Conservation (phyloP, 2,329 filamentous ascomycete species). For the Talaromyces sp. region DNA sequence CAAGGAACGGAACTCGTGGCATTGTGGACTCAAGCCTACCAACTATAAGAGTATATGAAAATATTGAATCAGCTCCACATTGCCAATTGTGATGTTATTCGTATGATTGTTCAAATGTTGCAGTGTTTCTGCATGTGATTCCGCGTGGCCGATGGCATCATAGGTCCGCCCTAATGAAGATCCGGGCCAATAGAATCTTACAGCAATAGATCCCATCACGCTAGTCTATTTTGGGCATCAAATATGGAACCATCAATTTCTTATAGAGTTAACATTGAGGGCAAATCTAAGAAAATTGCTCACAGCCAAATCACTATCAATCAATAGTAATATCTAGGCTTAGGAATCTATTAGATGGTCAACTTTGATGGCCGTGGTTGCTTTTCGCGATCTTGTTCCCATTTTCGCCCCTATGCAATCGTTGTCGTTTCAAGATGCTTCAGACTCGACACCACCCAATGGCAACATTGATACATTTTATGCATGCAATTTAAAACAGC, state of each 20-base stretch:
- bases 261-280: no score
- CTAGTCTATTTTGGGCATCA: background rate
- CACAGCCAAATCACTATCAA: no score
- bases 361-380: no score
- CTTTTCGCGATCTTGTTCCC: no score
- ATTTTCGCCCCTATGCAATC: no score
- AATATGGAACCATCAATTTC: no score
- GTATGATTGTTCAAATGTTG: background rate
- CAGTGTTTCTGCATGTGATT: background rate
- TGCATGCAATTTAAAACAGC: background rate
- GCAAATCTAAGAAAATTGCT: no score
- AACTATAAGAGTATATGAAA: background rate
- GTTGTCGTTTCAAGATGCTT: background rate
- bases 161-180: background rate
- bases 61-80: background rate
- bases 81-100: background rate
- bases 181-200: background rate
- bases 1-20: conserved; percentile 58
- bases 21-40: conserved; percentile 35
- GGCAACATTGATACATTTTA: background rate
- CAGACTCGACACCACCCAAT: background rate
- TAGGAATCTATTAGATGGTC: no score
- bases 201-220: background rate
- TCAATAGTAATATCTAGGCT: no score
- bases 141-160: background rate